phyloP scores from a whole-genome alignment of 352 stramenopile species.

The Albugo candida region DNA sequence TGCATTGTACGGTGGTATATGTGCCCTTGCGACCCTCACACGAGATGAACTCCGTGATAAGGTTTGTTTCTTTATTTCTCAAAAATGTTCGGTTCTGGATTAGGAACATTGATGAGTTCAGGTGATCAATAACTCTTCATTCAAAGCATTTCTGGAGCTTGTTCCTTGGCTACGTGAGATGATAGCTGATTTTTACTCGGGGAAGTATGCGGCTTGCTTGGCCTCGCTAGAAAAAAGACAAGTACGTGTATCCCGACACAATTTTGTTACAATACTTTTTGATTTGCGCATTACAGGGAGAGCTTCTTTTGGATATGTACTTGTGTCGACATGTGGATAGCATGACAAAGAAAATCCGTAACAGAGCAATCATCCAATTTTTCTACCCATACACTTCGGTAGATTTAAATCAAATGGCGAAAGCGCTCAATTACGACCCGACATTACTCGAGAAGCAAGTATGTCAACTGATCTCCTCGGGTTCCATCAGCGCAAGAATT shows the following conservation, averaged over 20 bases:
- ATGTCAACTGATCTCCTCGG: conserved; percentile 45
- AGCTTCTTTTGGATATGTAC: conserved; percentile 67
- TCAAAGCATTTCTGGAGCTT: conserved; percentile 77
- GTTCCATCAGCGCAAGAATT: conserved; percentile 63
- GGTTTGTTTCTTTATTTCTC: conserved; percentile 9
- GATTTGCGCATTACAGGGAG: conserved; percentile 14
- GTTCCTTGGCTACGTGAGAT: conserved; percentile 73
- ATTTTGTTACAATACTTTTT: neutral
- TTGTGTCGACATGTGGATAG: conserved; percentile 48
- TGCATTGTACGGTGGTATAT: conserved; percentile 71
- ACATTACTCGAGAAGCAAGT: conserved; percentile 55
- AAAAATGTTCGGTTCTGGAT: neutral
- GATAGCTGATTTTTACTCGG: conserved; percentile 76
- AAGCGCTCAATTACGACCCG: conserved; percentile 53
- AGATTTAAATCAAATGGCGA: conserved; percentile 69
- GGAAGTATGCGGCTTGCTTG: conserved; percentile 71
- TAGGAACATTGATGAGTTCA: conserved; percentile 4
- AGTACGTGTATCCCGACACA: conserved; percentile 8
- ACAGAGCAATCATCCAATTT: conserved; percentile 75
- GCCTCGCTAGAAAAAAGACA: conserved; percentile 54
- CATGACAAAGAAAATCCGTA: conserved; percentile 66
- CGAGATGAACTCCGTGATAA: conserved; percentile 63
- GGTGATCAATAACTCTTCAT: conserved; percentile 75
- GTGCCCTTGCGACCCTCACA: conserved; percentile 65
- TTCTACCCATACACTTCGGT: conserved; percentile 78